Conservation (phyloP, 225 moss, liverwort and hornwort species). For the Physcomitrium patens region DNA sequence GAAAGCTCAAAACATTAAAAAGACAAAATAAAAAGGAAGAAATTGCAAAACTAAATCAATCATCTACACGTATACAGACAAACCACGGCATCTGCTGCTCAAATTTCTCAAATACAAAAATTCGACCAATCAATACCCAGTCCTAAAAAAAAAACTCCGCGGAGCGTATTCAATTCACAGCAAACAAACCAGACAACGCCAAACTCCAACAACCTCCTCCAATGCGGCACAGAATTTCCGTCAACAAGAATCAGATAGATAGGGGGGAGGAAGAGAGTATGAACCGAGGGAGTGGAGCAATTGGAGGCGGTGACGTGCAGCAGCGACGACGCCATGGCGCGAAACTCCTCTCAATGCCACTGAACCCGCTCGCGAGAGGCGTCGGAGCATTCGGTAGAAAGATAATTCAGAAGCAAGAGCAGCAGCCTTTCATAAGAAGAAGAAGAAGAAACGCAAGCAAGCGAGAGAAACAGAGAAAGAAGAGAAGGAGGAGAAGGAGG, state of each 20-base stretch:
- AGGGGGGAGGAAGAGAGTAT: neutral
- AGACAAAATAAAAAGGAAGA: too few relatives aligned
- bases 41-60: too few relatives aligned
- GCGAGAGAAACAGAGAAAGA: too few relatives aligned
- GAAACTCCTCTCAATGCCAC: neutral
- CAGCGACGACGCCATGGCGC: slow-evolving; percentile 36
- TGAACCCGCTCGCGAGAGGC: neutral
- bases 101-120: too few relatives aligned
- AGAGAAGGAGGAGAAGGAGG: too few relatives aligned
- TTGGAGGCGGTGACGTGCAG: slow-evolving; percentile 27
- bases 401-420: too few relatives aligned
- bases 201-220: neutral
- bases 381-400: too few relatives aligned
- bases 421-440: too few relatives aligned
- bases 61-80: neutral
- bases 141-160: neutral
- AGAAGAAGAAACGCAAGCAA: too few relatives aligned
- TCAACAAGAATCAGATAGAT: neutral
- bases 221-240: neutral
- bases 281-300: slow-evolving; percentile 36
- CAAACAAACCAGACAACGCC: neutral
- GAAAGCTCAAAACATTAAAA: too few relatives aligned
- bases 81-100: neutral
- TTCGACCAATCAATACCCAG: too few relatives aligned
- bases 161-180: neutral